Percentiles rank a stretch among this genome's conserved stretches.
These are phyloP conservation scores for Fusarium bactridioides DNA, from an alignment of 2,329 filamentous ascomycete genomes.

Conservation along the genomic window DNA sequence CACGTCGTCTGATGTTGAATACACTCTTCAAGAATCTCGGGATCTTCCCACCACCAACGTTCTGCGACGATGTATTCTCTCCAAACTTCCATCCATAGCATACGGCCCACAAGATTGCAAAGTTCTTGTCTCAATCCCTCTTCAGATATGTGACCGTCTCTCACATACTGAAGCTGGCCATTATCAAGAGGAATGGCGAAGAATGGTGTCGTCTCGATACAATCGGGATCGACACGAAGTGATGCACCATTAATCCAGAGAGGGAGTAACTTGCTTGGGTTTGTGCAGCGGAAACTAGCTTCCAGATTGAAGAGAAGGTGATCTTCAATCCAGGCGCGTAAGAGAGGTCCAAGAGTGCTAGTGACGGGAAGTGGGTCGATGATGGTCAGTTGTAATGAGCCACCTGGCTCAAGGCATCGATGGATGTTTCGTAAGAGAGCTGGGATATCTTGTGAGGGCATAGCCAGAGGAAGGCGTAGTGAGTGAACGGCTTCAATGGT, in stretches of 20 bases:
- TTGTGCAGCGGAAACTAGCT: slow-evolving; percentile 64
- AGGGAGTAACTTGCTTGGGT: slow-evolving; percentile 65
- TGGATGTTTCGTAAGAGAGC: slow-evolving; percentile 64
- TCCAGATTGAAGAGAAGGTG: slow-evolving; percentile 67
- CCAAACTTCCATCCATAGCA: slow-evolving; percentile 70
- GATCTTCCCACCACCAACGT: slow-evolving; percentile 69
- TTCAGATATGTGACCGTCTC: slow-evolving; percentile 35
- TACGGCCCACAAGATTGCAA: slow-evolving; percentile 59
- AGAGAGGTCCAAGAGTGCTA: slow-evolving; percentile 61
- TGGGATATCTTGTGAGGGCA: slow-evolving; percentile 65
- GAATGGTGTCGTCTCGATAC: slow-evolving; percentile 56
- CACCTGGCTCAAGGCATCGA: slow-evolving; percentile 63
- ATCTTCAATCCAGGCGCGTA: slow-evolving; percentile 68
- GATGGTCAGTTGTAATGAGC: slow-evolving; percentile 64
- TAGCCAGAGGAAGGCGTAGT: slow-evolving; percentile 63
- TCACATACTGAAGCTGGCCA: slow-evolving; percentile 19
- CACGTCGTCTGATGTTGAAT: slow-evolving; percentile 60
- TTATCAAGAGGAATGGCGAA: slow-evolving; percentile 49
- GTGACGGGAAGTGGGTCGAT: slow-evolving; percentile 68
- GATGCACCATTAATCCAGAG: slow-evolving; percentile 65
- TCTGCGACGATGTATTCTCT: slow-evolving; percentile 57
- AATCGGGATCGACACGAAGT: slow-evolving; percentile 56
- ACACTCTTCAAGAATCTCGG: slow-evolving; percentile 62
- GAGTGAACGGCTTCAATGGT: slow-evolving; percentile 60
- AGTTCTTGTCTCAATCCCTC: slow-evolving; percentile 54